Base-by-base conservation (phyloP, 768 basidiomycete genomes). In the Cantharellus cinnabarinus region DNA sequence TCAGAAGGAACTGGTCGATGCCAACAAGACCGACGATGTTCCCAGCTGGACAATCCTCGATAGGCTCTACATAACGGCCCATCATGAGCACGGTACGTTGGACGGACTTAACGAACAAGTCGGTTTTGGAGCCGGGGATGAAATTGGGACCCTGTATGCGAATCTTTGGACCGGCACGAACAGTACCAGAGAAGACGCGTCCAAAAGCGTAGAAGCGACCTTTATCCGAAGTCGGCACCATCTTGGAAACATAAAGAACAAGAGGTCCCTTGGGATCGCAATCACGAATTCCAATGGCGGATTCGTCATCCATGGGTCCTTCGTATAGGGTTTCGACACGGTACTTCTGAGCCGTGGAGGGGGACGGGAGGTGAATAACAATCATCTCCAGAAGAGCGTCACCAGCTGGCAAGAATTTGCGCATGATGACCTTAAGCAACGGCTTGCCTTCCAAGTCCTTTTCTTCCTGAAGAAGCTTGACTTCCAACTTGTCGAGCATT, bases 171-270 rank as follows among this genome's bases (percentile, higher is more conserved):
- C 95, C 95, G 60, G 95, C 81, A 65, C 80, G 83, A 68, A 98
- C 91, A 62, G 91, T 98, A 68, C 95, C 95, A 63, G 95, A 88
- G 80, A 99, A 99, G 76, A 99, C 84, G 79, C 95, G 95, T 73
- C 95, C 95, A 72, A 99, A 99, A 62, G 95, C 95, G 73, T 98
- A 98, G 86, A 98, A 99, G 62, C 95, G 91, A 68, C 95, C 95
- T 76, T 98, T 98, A 73, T 99, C 95, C 65, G 95, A 95, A 48
- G 95, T 97, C 63, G 95, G 95, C 67, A 98, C 95, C 95, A 99
- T 98, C 82, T 98, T 98, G 65, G 95, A 98, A 74, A 99, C 78
- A 74, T 99, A 99, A 63, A 94, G 80, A 69, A 98, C 91, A 63
- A 99, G 85, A 64, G 95, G 95, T 57, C 83, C 95, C 51, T 82